A percentile compares a stretch with the other conserved stretches of the same genome.
phyloP scores from a whole-genome alignment of 1,284 basidiomycete genomes.

The Tremellales sp. region DNA sequence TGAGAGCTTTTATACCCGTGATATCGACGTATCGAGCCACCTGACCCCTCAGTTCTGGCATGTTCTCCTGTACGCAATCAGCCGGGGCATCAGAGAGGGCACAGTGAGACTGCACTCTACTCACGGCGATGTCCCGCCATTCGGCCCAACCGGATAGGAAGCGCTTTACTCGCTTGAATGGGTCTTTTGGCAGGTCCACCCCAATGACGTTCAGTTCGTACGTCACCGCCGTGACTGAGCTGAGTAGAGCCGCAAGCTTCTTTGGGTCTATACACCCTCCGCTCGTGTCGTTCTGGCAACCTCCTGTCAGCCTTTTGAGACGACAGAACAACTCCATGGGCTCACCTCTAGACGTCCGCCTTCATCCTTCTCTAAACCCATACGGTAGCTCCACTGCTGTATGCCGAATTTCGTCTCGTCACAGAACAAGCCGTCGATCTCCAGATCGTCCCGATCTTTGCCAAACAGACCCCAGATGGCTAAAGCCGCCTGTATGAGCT shows the following conservation, averaged over 20 bases:
- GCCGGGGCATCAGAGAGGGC: no score
- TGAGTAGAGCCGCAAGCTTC: conserved; percentile 37
- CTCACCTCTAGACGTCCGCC: conserved; percentile 38
- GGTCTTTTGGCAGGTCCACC: conserved; percentile 41
- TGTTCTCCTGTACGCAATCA: no score
- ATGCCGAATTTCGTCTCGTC: conserved; percentile 45
- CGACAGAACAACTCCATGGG: no score
- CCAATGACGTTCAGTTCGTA: conserved; percentile 37
- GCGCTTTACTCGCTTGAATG: conserved; percentile 27
- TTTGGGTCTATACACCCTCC: conserved; percentile 44
- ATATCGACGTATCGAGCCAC: not conserved
- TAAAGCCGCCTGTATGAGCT: conserved; percentile 39
- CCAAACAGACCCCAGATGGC: conserved; percentile 38
- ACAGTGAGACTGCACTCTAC: no score
- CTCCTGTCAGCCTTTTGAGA: not conserved
- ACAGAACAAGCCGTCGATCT: conserved; percentile 42
- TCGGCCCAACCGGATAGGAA: conserved; percentile 32
- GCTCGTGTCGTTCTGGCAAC: conserved; percentile 37
- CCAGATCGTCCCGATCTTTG: conserved; percentile 13
- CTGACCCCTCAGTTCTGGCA: no score
- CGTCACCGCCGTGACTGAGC: conserved; percentile 37
- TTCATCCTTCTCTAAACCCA: conserved; percentile 46
- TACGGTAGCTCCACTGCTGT: conserved; percentile 33
- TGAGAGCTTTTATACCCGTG: conserved; percentile 21
- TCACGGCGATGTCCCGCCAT: conserved; percentile 16